Evolutionary conservation across 805 yeast species (phyloP).

Genomic region (Suhomyces vadensis): DNA sequence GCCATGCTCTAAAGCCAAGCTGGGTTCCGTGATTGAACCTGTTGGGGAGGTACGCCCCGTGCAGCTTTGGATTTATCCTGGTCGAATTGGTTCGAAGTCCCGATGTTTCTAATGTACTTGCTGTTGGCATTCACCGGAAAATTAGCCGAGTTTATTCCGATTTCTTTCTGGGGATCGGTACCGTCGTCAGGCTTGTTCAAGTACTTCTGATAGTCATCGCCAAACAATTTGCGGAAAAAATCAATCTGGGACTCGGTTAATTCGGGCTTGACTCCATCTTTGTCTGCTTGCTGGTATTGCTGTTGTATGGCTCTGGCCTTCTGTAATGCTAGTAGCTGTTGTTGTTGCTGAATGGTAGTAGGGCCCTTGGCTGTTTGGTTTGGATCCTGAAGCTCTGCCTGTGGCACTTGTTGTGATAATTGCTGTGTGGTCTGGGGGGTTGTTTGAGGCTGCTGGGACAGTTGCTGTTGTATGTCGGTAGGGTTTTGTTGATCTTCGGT

Average conservation of each 20-base stretch:
- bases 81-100: slow-evolving; percentile 1
- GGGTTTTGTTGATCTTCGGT: slow-evolving; percentile 25
- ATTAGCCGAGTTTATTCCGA: not conserved
- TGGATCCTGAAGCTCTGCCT: not conserved
- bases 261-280: not conserved
- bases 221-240: not conserved
- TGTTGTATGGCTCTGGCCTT: slow-evolving; percentile 9
- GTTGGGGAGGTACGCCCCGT: slow-evolving; percentile 13
- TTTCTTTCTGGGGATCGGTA: not conserved
- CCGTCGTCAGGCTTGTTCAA: slow-evolving; percentile 1
- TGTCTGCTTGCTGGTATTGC: slow-evolving; percentile 24
- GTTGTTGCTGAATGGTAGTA: slow-evolving; percentile 8
- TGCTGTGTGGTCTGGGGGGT: slow-evolving; percentile 6
- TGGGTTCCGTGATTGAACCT: slow-evolving; percentile 14
- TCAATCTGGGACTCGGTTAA: not conserved
- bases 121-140: slow-evolving; percentile 4
- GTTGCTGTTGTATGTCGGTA: slow-evolving; percentile 21
- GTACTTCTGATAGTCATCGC: slow-evolving; percentile 3
- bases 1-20: slow-evolving; percentile 13
- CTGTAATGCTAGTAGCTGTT: slow-evolving; percentile 8
- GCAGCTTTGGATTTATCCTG: slow-evolving; percentile 3
- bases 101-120: slow-evolving; percentile 1
- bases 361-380: not conserved
- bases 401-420: slow-evolving; percentile 17
- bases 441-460: slow-evolving; percentile 9